phyloP scores from a whole-genome alignment of 2,329 filamentous ascomycete species.

The Penicillium crustosum region DNA sequence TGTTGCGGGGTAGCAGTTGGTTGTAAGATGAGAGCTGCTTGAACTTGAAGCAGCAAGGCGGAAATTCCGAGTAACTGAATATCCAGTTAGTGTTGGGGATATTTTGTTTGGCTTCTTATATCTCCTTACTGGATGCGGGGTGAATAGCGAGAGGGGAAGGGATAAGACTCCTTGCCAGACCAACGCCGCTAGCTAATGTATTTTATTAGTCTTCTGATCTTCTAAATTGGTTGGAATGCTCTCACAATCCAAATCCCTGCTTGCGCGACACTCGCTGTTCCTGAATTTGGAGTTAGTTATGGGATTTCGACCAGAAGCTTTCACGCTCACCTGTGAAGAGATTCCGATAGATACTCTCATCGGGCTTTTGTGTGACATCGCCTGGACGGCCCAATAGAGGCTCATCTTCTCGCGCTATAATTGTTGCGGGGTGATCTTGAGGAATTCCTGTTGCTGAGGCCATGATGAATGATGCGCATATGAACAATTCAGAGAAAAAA shows the following conservation, averaged over 20 bases:
- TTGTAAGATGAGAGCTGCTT: slow-evolving; percentile 82
- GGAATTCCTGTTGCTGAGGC: slow-evolving; percentile 68
- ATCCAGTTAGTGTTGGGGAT: background rate
- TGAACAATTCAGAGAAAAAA: background rate
- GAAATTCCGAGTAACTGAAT: slow-evolving; percentile 51
- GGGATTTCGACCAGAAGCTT: background rate
- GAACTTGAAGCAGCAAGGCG: slow-evolving; percentile 71
- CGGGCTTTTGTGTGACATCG: slow-evolving; percentile 69
- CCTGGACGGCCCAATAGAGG: slow-evolving; percentile 70
- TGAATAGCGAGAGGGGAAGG: slow-evolving; percentile 74
- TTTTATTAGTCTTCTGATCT: background rate
- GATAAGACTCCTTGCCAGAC: slow-evolving; percentile 77
- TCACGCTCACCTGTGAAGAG: slow-evolving; percentile 66
- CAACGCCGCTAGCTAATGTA: slow-evolving; percentile 62
- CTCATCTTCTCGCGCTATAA: slow-evolving; percentile 57
- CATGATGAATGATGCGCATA: slow-evolving; percentile 49
- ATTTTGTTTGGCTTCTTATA: background rate
- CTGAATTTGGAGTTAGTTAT: slow-evolving; percentile 45
- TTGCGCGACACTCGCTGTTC: slow-evolving; percentile 79
- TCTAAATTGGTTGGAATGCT: background rate
- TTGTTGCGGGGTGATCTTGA: slow-evolving; percentile 47
- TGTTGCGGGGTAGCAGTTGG: slow-evolving; percentile 76
- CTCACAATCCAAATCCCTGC: slow-evolving; percentile 69
- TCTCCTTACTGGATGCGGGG: slow-evolving; percentile 74
- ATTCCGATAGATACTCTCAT: slow-evolving; percentile 66